A percentile compares a stretch with the other conserved stretches of the same genome.
These are phyloP conservation scores for Saturnispora saitoi DNA, from an alignment of 805 yeast genomes.

Conservation along the genomic window DNA sequence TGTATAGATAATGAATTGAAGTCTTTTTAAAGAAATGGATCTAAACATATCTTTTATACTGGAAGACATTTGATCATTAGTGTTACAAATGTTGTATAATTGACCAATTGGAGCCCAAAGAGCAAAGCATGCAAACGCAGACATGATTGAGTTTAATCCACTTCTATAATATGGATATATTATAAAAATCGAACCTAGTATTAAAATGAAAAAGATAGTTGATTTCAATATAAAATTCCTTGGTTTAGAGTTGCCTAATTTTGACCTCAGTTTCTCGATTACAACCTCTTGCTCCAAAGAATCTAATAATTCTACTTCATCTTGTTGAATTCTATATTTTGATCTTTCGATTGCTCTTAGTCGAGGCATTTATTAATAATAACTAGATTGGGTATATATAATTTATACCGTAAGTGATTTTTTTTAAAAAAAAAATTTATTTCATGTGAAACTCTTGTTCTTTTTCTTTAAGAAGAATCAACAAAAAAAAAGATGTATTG, in stretches of 20 bases:
- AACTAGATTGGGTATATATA: neutral
- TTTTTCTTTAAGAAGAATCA: neutral
- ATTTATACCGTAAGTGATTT: neutral
- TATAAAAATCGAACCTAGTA: conserved; percentile 22
- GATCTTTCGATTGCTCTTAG: conserved; percentile 21
- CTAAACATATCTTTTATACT: conserved; percentile 2
- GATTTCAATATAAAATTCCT: conserved; percentile 11
- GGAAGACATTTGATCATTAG: conserved; percentile 4
- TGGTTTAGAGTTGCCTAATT: conserved; percentile 10
- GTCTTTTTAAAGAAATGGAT: conserved; percentile 3
- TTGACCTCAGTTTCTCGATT: conserved; percentile 9
- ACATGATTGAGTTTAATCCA: conserved; percentile 17
- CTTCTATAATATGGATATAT: conserved; percentile 23
- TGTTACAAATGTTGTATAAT: conserved; percentile 3
- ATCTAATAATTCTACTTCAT: conserved; percentile 18
- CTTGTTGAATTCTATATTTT: conserved; percentile 16
- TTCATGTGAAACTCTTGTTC: neutral
- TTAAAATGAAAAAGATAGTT: conserved; percentile 14
- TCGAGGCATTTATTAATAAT: conserved; percentile 23
- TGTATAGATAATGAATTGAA: neutral
- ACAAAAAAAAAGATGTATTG: neutral
- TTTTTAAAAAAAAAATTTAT: neutral
- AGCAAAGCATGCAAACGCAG: conserved; percentile 21
- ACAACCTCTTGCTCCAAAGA: conserved; percentile 21
- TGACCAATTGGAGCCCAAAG: conserved; percentile 9